Evolutionary conservation across 2,329 filamentous ascomycete species (phyloP).

Genomic region (Colletotrichum echinochloae): DNA sequence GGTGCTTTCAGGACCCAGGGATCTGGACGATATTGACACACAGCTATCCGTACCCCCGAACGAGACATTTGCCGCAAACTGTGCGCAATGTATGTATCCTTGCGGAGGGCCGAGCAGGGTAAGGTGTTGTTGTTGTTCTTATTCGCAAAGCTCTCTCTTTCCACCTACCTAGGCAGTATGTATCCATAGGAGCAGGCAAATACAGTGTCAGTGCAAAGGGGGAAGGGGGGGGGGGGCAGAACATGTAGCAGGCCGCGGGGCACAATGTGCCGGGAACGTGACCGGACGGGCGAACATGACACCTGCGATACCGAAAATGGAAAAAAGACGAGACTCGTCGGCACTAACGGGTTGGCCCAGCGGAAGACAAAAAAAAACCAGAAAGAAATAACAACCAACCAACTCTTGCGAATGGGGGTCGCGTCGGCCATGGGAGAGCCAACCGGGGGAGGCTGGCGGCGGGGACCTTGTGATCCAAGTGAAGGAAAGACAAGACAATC

Average conservation of each 20-base stretch:
- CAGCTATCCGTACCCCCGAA: slow-evolving; percentile 14
- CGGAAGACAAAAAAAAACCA: too few relatives aligned
- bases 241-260: too few relatives aligned
- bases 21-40: slow-evolving; percentile 6
- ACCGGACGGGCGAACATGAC: neutral
- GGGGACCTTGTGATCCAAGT: neutral
- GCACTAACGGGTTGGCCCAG: too few relatives aligned
- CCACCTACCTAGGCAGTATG: too few relatives aligned
- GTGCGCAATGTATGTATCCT: neutral
- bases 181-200: neutral
- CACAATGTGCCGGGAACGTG: neutral
- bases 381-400: too few relatives aligned
- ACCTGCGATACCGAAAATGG: neutral
- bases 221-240: too few relatives aligned
- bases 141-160: too few relatives aligned
- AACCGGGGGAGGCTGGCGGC: neutral
- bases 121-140: too few relatives aligned
- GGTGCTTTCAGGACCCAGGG: neutral
- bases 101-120: neutral
- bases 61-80: neutral
- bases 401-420: neutral
- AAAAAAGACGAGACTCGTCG: neutral
- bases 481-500: neutral
- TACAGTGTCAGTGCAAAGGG: neutral
- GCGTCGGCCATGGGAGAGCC: neutral